Base-by-base conservation (phyloP, 805 yeast species). In the Maudiozyma bulderi region DNA sequence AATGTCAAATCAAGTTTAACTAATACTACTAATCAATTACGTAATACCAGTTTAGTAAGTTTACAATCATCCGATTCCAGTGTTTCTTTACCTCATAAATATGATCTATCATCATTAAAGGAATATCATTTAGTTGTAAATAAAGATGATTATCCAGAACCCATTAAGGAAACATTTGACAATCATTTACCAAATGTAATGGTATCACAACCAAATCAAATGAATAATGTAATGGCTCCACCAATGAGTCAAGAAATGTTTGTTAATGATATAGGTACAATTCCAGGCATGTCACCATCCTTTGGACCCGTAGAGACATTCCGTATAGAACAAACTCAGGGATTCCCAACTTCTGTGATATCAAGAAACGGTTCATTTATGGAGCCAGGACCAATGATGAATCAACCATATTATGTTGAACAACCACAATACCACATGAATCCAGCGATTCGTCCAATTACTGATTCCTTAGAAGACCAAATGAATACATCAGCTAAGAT, bases 381-480 rank as follows among this genome's bases (percentile, higher is more conserved):
- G 26, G 32, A 26, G 6, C 43, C 43, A 20, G 32, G 32, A 26
- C 42, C 48, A 20, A 34, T 50, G n/a, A 44, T 40, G 6, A 37
- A 45, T 3, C 46, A 42, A 26, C 31, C 34, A 10, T 20, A 52
- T 31, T 56, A 52, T 38, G 52, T 54, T 50, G 58, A 58, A 11
- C 50, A 43, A 49, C 52, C 57, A 13, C 53, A 53, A 28, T 50
- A 46, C 33, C 53, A 48, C 30, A n/a, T 32, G 9, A 53, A 44
- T 5, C 44, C 45, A 7, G 45, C 32, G 41, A 50, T 57, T 49
- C 44, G 50, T 8, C 57, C 65, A 43, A 57, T 64, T 11, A 55
- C 65, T 11, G 65, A 61, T 44, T 56, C 64, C 8, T 50, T 64
- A 43, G 65, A 63, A 40, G 49, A 55, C 32, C 67, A 64, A 37